A percentile compares a stretch with the other conserved stretches of the same genome.
phyloP scores from a whole-genome alignment of 257 asterid genomes.

The Ligustrum vulgare region DNA sequence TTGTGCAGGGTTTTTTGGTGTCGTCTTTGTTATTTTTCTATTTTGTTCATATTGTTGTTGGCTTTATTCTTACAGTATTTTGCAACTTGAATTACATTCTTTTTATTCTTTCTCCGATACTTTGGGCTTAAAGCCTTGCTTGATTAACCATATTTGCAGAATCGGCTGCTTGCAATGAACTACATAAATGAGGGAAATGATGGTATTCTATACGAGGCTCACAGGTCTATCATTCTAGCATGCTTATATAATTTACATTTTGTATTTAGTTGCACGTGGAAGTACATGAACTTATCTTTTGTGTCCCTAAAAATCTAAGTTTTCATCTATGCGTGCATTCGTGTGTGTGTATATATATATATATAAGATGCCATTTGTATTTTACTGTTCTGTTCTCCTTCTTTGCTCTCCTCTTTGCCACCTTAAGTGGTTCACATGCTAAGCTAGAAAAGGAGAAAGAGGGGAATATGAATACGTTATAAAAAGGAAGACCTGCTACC shows the following conservation, averaged over 20 bases:
- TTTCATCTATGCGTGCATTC: constrained; percentile 14
- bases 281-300: constrained; percentile 15
- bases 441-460: background rate
- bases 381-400: background rate
- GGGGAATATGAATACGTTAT: background rate
- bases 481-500: background rate
- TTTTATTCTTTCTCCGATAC: constrained; percentile 18
- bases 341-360: background rate
- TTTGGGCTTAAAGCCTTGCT: background rate
- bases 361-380: background rate
- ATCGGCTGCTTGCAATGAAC: constrained; percentile 99
- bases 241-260: constrained; percentile 19
- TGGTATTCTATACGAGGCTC: constrained; percentile 80
- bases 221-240: constrained; percentile 62
- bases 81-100: constrained; percentile 12
- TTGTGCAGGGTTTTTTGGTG: background rate
- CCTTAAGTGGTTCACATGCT: background rate
- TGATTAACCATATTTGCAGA: constrained; percentile 52
- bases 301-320: background rate
- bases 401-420: background rate
- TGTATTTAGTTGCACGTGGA: constrained; percentile 11
- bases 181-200: constrained; percentile 89
- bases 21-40: background rate
- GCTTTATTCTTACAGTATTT: constrained; percentile 10
- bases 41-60: constrained; percentile 16